Conservation (phyloP, 345 rosid species). For the Rubroshorea leprosula region DNA sequence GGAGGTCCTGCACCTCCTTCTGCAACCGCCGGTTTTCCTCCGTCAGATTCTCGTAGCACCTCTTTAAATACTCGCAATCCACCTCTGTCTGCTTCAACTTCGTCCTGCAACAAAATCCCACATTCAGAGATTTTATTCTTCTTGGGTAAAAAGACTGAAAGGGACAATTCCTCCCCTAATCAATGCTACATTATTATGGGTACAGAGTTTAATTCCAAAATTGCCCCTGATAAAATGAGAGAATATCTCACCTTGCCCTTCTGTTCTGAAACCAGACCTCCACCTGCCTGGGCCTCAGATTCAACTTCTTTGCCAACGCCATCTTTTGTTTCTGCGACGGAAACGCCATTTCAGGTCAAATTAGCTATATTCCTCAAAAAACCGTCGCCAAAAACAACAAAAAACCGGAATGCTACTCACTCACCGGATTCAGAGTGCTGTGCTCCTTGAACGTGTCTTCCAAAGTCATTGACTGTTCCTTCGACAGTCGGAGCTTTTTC, state of each 20-base stretch:
- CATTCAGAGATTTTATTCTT: too few relatives aligned
- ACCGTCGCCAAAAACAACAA: background rate
- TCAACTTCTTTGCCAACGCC: conserved; percentile 68
- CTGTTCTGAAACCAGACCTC: conserved; percentile 95
- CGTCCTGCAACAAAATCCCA: conserved; percentile 43
- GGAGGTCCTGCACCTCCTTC: conserved; percentile 79
- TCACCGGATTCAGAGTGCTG: conserved; percentile 81
- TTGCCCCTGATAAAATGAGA: conserved; percentile 12
- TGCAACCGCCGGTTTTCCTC: conserved; percentile 72
- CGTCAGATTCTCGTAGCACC: conserved; percentile 73
- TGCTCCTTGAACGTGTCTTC: conserved; percentile 89
- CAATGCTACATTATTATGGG: too few relatives aligned
- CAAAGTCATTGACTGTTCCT: conserved; percentile 70
- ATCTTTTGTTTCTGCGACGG: conserved; percentile 64
- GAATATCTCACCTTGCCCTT: conserved; percentile 68
- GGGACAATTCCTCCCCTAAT: conserved; percentile 35
- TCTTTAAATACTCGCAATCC: conserved; percentile 71
- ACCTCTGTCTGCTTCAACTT: conserved; percentile 92
- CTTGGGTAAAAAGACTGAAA: conserved; percentile 11
- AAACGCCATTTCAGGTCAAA: background rate
- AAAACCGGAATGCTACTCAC: conserved; percentile 49
- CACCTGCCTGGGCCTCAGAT: conserved; percentile 77
- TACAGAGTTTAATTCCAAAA: conserved; percentile 10
- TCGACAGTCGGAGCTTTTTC: conserved; percentile 78
- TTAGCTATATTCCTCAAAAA: background rate